phyloP scores from a whole-genome alignment of 2,329 filamentous ascomycete genomes.

The Lachnellula hyalina region DNA sequence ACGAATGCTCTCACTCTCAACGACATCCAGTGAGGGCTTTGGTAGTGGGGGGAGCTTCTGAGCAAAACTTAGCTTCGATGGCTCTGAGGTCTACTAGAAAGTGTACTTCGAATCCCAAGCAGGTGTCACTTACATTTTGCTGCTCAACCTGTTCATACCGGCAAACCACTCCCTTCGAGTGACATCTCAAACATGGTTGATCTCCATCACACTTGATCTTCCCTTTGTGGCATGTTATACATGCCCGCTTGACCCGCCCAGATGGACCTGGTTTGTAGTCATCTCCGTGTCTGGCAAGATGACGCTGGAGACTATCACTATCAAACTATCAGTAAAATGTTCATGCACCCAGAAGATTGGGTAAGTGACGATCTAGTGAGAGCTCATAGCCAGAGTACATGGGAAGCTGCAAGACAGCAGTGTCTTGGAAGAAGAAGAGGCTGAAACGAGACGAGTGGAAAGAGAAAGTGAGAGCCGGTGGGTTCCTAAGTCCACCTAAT shows the following conservation, averaged over 20 bases:
- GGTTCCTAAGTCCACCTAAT: background rate
- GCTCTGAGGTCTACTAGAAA: background rate
- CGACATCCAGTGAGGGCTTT: too few relatives aligned
- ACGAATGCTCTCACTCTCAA: too few relatives aligned
- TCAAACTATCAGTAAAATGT: constrained; percentile 1
- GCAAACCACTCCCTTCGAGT: constrained; percentile 36
- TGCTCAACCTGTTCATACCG: constrained; percentile 26
- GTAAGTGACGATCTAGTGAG: background rate
- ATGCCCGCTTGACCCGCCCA: constrained; percentile 35
- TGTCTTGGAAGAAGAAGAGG: background rate
- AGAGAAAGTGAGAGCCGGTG: background rate
- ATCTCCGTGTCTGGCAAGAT: constrained; percentile 24
- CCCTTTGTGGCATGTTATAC: constrained; percentile 40
- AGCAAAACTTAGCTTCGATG: too few relatives aligned
- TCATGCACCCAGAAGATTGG: background rate
- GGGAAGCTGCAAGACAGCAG: background rate
- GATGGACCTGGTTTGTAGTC: constrained; percentile 19
- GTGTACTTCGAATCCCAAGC: background rate
- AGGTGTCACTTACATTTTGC: background rate
- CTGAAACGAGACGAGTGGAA: background rate
- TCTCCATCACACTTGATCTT: constrained; percentile 43
- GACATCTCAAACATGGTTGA: constrained; percentile 35
- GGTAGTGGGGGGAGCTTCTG: too few relatives aligned
- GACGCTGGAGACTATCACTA: constrained; percentile 26
- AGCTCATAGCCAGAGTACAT: background rate